phyloP scores from a whole-genome alignment of 768 basidiomycete genomes.

The Lactarius hengduanensis region DNA sequence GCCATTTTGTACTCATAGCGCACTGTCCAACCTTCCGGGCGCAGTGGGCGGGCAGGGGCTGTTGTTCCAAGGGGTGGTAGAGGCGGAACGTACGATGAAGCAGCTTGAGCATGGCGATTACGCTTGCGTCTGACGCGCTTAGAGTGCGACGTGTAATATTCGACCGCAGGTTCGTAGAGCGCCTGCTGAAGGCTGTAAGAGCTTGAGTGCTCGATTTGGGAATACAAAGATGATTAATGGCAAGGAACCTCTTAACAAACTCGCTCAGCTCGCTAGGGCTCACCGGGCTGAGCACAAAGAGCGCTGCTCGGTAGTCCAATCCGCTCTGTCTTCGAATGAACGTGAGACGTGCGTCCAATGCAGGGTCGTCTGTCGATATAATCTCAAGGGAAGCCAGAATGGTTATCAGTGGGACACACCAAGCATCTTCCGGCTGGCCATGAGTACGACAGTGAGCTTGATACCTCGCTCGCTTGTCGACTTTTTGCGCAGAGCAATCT shows the following conservation, averaged over 20 bases:
- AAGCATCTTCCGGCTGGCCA: conserved; percentile 85
- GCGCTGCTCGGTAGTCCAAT: conserved; percentile 85
- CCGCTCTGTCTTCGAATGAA: conserved; percentile 85
- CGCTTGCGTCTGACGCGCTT: conserved; percentile 91
- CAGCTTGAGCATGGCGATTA: conserved; percentile 68
- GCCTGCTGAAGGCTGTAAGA: conserved; percentile 76
- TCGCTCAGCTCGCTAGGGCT: conserved; percentile 81
- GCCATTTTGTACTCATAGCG: conserved; percentile 98
- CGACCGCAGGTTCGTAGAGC: conserved; percentile 82
- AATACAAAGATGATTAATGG: neutral
- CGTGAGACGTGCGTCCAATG: conserved; percentile 79
- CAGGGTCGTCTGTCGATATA: conserved; percentile 65
- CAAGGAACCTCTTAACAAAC: conserved; percentile 75
- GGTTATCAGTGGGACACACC: conserved; percentile 47
- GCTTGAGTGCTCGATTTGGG: conserved; percentile 11
- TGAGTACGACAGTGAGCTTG: conserved; percentile 90
- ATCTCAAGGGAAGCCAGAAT: conserved; percentile 10
- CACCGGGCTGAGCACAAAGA: conserved; percentile 95
- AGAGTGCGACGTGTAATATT: conserved; percentile 91
- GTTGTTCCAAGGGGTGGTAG: conserved; percentile 44
- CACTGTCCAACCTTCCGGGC: conserved; percentile 91
- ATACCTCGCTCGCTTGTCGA: conserved; percentile 80
- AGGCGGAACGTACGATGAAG: conserved; percentile 51
- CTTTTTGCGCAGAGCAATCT: conserved; percentile 79
- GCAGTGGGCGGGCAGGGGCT: conserved; percentile 54